Evolutionary conservation across 2,329 filamentous ascomycete species (phyloP).

Genomic region (Colletotrichum tropicale): DNA sequence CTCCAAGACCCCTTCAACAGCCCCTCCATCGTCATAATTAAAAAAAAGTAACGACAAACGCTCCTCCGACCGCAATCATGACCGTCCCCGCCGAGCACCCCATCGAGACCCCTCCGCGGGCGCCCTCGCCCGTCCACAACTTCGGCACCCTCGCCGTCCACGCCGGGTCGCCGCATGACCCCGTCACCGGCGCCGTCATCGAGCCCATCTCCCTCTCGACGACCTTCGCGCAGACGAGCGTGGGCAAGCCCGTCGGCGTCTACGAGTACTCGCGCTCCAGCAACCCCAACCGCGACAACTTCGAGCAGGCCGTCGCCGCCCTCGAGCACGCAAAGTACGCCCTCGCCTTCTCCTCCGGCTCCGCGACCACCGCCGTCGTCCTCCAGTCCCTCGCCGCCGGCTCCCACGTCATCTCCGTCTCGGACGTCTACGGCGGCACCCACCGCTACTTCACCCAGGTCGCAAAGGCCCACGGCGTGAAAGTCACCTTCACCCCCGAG

Average conservation of each 20-base stretch:
- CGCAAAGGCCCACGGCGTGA: conserved; percentile 89
- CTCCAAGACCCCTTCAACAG: not conserved
- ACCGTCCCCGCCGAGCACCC: conserved; percentile 34
- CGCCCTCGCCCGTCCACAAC: conserved; percentile 71
- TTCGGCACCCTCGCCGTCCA: conserved; percentile 97
- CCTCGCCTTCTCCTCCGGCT: conserved; percentile 92
- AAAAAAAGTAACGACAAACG: not conserved
- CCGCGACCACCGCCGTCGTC: conserved; percentile 90
- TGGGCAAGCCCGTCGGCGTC: conserved; percentile 83
- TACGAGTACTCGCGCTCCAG: conserved; percentile 95
- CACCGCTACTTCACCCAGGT: conserved; percentile 99
- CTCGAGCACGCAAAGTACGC: conserved; percentile 93
- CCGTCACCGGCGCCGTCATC: conserved; percentile 92
- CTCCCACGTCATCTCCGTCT: conserved; percentile 94
- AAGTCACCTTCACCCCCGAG: conserved; percentile 91
- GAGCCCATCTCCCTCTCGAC: conserved; percentile 95
- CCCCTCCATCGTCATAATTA: not conserved
- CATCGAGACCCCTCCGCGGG: conserved; percentile 28
- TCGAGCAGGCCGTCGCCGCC: conserved; percentile 88
- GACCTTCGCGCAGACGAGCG: conserved; percentile 89
- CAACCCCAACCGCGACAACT: conserved; percentile 95
- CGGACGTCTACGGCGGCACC: conserved; percentile 96
- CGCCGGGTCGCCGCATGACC: conserved; percentile 89
- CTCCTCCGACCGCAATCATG: conserved; percentile 23
- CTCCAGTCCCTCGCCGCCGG: conserved; percentile 90